Evolutionary conservation across 495 filamentous ascomycete genomes (phyloP).

Genomic region (Hypoxylon lenormandii): DNA sequence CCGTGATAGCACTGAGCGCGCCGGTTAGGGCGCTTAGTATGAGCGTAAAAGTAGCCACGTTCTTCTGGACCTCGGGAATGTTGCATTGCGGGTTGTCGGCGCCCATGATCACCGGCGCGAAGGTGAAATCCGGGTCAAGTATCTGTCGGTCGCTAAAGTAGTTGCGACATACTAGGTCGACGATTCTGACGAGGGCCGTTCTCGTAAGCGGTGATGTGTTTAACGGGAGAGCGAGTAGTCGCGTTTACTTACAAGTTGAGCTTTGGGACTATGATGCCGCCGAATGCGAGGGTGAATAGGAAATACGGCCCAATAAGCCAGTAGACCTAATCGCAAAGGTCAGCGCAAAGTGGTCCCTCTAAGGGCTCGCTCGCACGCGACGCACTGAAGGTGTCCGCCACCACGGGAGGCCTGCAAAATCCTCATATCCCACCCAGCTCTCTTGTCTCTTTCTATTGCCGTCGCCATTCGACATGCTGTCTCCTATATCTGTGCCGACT

Average conservation of each 20-base stretch:
- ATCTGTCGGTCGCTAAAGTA: slow-evolving; percentile 74
- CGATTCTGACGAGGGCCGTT: slow-evolving; percentile 62
- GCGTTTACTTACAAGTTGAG: slow-evolving; percentile 69
- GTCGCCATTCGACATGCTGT: slow-evolving; percentile 14
- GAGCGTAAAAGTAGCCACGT: slow-evolving; percentile 81
- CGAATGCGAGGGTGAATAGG: slow-evolving; percentile 83
- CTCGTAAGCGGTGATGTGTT: slow-evolving; percentile 25
- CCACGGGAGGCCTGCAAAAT: slow-evolving; percentile 75
- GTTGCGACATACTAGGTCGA: slow-evolving; percentile 80
- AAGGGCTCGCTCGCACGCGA: slow-evolving; percentile 5
- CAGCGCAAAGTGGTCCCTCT: slow-evolving; percentile 14
- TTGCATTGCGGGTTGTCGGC: slow-evolving; percentile 78
- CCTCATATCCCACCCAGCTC: slow-evolving; percentile 60
- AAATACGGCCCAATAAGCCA: slow-evolving; percentile 85
- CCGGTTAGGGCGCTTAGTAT: slow-evolving; percentile 77
- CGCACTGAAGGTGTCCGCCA: slow-evolving; percentile 77
- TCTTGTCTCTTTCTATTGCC: slow-evolving; percentile 37
- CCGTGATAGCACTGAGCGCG: slow-evolving; percentile 76
- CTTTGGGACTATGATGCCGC: slow-evolving; percentile 81
- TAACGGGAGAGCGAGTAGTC: not conserved
- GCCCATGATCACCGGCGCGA: slow-evolving; percentile 73
- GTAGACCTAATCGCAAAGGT: slow-evolving; percentile 69
- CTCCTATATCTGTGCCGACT: slow-evolving; percentile 44
- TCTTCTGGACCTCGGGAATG: slow-evolving; percentile 74
- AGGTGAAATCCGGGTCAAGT: slow-evolving; percentile 68